Conservation (phyloP, 139 green algal species). For the Yamagishiella unicocca region DNA sequence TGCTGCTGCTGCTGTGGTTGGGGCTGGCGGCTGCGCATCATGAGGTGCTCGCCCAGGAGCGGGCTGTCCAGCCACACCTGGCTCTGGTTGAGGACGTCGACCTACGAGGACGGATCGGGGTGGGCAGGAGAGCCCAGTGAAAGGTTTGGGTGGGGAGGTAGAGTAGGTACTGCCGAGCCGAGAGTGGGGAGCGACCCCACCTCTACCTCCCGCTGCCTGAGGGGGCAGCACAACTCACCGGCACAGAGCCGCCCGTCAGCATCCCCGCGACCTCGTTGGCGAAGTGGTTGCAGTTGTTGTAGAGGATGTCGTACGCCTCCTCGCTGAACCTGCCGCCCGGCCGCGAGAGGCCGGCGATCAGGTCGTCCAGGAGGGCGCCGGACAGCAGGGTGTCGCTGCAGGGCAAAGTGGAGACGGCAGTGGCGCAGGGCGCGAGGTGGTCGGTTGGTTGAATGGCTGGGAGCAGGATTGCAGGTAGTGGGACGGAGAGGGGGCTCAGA, state of each 20-base stretch:
- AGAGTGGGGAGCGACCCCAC: too few species aligned
- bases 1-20: too few species aligned
- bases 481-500: too few species aligned
- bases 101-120: not conserved
- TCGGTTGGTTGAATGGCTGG: too few species aligned
- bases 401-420: too few species aligned
- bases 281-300: constrained; percentile 45
- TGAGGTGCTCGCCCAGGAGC: not conserved
- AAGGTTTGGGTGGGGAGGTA: too few species aligned
- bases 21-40: not conserved
- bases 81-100: constrained; percentile 2
- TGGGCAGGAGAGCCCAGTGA: not conserved
- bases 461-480: too few species aligned
- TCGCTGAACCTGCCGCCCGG: not conserved
- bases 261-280: not conserved
- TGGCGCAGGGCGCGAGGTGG: too few species aligned
- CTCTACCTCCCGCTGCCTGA: too few species aligned
- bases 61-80: constrained; percentile 23
- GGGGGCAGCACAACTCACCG: not conserved
- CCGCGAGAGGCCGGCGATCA: not conserved
- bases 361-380: not conserved
- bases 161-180: too few species aligned
- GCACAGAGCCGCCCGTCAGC: constrained; percentile 2
- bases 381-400: not conserved
- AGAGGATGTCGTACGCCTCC: constrained; percentile 29